phyloP scores from a whole-genome alignment of 495 filamentous ascomycete genomes.

The Neurospora cerealis region DNA sequence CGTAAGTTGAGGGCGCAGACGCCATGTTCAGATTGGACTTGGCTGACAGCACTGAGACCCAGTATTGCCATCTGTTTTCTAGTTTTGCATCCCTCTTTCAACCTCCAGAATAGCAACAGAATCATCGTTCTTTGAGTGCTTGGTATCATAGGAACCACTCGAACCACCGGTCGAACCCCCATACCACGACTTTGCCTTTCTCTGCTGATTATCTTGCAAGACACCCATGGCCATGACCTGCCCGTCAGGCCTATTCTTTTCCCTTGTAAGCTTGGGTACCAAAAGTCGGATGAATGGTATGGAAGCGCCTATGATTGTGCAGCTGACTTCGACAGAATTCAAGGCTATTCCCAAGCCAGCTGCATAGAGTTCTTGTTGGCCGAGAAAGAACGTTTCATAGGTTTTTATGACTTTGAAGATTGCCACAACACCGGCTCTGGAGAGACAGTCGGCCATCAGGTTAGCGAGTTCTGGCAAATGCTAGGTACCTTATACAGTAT shows the following conservation, averaged over 20 bases:
- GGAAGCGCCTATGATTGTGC: not conserved
- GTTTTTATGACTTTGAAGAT: not conserved
- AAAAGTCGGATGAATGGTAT: not conserved
- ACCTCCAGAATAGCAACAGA: not conserved
- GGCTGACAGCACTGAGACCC: not conserved
- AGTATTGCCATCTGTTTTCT: not conserved
- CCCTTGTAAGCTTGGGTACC: not conserved
- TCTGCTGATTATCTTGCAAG: not conserved
- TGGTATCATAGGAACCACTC: not conserved
- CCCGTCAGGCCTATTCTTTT: not conserved
- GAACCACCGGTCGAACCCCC: not conserved
- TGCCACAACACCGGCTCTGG: not conserved
- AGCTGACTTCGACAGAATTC: not conserved
- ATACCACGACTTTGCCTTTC: not conserved
- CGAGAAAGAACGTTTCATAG: not conserved
- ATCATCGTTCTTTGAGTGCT: not conserved
- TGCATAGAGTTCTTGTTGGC: not conserved
- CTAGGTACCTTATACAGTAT: not conserved
- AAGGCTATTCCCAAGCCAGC: not conserved
- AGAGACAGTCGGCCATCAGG: not conserved
- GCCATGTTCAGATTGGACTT: not conserved
- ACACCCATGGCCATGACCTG: not conserved
- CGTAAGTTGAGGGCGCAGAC: not conserved
- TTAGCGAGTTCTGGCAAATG: not conserved
- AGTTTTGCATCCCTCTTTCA: not conserved